Base-by-base conservation (phyloP, 75 land plant genomes). In the Chamaecyparis obtusa region DNA sequence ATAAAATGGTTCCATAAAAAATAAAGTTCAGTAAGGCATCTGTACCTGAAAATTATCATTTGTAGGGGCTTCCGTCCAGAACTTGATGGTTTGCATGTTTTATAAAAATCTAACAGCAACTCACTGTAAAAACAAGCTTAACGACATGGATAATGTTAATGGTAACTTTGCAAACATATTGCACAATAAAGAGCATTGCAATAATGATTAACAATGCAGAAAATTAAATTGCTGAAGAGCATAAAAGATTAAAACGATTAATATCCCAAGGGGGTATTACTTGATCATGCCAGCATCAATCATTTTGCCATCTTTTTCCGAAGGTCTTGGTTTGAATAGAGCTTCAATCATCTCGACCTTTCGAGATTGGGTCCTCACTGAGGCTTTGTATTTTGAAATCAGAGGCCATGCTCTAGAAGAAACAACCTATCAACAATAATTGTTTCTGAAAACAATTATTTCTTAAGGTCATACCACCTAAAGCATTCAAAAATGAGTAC, bases 321-420 rank as follows among this genome's bases (percentile, higher is more conserved):
- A 10, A 9, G 56, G 54, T 21, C 3, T 9, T 3, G 86, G 94
- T 84, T 95, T 94, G 67, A 88, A 94, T 2, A 98, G 87, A 3
- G 93, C 92, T 46, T 94, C 96, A 21, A 98, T 94, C 95, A 96
- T 95, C 78, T 98, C 99, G 78, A 91, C 91, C 72, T 95, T 98
- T 0, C 96, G 93, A 0, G 97, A 91, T 81, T 98, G 99, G 2
- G 97, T 91, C 6, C 93, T 88, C n/a, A 96, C 95, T 37, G 93
- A 89, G 3, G 99, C 95, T 43, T 95, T 85, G 76, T 96, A 98
- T 3, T 87, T 88, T 37, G 98, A 95, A 33, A 98, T 92, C 33
- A 85, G 60, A 5, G 99, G 99, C 97, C 98, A 98, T 17, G 95
- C 89, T 84, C 94, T 87, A 30, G 99, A 96, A 71, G 96, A 95